Conservation (phyloP, 2,329 filamentous ascomycete genomes). For the Xylariaceae sp. region DNA sequence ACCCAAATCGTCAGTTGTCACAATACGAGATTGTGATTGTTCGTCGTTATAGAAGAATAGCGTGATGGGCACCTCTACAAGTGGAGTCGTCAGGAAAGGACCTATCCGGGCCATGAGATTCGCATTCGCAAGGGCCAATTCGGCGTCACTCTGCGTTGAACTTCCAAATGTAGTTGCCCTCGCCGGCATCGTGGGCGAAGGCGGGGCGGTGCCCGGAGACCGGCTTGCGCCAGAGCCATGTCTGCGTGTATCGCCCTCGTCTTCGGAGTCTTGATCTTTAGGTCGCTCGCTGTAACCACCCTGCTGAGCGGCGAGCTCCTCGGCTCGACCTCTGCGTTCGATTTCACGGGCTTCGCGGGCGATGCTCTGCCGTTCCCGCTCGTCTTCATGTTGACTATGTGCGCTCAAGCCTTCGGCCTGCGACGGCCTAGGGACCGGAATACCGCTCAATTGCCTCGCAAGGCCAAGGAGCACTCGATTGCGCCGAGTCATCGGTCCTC, state of each 20-base stretch:
- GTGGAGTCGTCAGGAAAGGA: constrained; percentile 84
- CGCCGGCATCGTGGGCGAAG: constrained; percentile 40
- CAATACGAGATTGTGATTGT: constrained; percentile 76
- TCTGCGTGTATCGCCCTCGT: constrained; percentile 31
- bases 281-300: constrained; percentile 72
- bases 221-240: constrained; percentile 12
- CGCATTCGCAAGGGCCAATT: constrained; percentile 75
- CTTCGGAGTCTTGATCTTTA: constrained; percentile 40
- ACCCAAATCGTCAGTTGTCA: constrained; percentile 81
- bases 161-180: constrained; percentile 29
- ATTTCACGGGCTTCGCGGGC: constrained; percentile 73
- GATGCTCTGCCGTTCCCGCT: constrained; percentile 61
- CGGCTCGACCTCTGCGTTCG: constrained; percentile 64
- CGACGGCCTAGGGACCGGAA: constrained; percentile 62
- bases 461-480: constrained; percentile 84
- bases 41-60: constrained; percentile 92
- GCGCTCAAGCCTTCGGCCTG: constrained; percentile 24
- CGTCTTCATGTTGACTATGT: constrained; percentile 45
- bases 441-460: constrained; percentile 80
- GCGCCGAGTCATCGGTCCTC: constrained; percentile 78
- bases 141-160: constrained; percentile 66
- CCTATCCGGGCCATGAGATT: constrained; percentile 83
- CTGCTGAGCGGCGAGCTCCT: constrained; percentile 65
- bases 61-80: constrained; percentile 74
- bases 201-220: constrained; percentile 33